phyloP scores from a whole-genome alignment of 2,329 filamentous ascomycete species.

The Byssochlamys sp. region DNA sequence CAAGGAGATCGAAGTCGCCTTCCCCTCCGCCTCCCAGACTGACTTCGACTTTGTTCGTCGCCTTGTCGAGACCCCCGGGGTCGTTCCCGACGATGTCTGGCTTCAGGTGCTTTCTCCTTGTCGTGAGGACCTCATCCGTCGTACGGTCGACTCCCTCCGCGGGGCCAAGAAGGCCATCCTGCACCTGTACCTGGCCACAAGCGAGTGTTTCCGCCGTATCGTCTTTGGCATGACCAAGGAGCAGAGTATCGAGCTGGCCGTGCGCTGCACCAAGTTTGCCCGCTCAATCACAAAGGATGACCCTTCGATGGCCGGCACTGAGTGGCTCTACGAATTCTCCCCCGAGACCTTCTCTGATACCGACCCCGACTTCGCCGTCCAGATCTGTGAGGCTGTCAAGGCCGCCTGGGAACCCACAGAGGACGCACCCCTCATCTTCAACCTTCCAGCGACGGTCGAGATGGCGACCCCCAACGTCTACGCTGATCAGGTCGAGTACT shows the following conservation, averaged over 20 bases:
- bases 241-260: slow-evolving; percentile 70
- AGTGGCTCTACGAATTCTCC: slow-evolving; percentile 45
- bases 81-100: slow-evolving; percentile 78
- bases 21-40: slow-evolving; percentile 85
- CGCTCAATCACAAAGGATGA: slow-evolving; percentile 80
- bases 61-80: slow-evolving; percentile 73
- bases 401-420: slow-evolving; percentile 76
- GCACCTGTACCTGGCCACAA: slow-evolving; percentile 92
- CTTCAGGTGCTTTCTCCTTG: slow-evolving; percentile 89
- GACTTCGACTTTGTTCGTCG: slow-evolving; percentile 91
- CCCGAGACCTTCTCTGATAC: slow-evolving; percentile 74
- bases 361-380: slow-evolving; percentile 67
- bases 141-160: slow-evolving; percentile 78
- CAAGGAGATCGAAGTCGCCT: slow-evolving; percentile 96
- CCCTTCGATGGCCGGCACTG: slow-evolving; percentile 45
- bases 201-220: slow-evolving; percentile 84
- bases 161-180: slow-evolving; percentile 89
- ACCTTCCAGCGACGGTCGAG: slow-evolving; percentile 91
- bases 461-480: slow-evolving; percentile 91
- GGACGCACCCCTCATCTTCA: slow-evolving; percentile 84
- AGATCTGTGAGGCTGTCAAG: slow-evolving; percentile 88
- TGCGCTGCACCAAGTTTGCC: slow-evolving; percentile 76
- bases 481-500: slow-evolving; percentile 93
- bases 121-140: slow-evolving; percentile 77
- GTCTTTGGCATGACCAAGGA: slow-evolving; percentile 82